These are phyloP conservation scores for Solanum lycopersicoides DNA, from an alignment of 257 asterid species.

Conservation along the genomic window DNA sequence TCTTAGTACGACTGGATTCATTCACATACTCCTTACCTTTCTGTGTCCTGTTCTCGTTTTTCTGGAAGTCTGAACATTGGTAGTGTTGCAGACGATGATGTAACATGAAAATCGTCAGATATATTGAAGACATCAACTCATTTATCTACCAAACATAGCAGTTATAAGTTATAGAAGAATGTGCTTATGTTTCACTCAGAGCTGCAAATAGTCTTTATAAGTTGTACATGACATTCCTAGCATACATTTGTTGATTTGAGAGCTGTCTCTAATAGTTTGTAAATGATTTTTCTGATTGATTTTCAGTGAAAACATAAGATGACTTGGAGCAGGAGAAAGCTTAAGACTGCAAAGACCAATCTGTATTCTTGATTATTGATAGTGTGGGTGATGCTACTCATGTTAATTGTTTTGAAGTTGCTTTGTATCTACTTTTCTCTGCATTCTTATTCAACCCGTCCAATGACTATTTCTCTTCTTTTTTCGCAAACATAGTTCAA, in stretches of 20 bases:
- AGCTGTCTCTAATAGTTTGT: neutral
- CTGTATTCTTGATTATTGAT: neutral
- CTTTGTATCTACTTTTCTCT: neutral
- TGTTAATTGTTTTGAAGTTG: neutral
- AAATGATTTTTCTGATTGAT: neutral
- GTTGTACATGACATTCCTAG: neutral
- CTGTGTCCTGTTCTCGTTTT: neutral
- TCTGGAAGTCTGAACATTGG: neutral
- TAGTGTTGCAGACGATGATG: neutral
- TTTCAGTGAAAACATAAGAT: neutral
- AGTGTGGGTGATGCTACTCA: neutral
- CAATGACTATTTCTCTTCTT: neutral
- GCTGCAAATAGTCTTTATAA: slow-evolving; percentile 42
- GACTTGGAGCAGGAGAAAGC: neutral
- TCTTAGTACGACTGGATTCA: neutral
- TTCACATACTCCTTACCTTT: neutral
- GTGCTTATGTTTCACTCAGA: slow-evolving; percentile 7
- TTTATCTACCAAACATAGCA: neutral
- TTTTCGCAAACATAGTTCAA: neutral
- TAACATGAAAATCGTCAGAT: neutral
- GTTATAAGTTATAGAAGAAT: neutral
- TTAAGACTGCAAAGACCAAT: neutral
- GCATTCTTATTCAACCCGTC: neutral
- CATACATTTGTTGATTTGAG: neutral
- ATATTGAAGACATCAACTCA: neutral